A percentile compares a stretch with the other conserved stretches of the same genome.
phyloP scores from a whole-genome alignment of 1,284 basidiomycete genomes.

The Ceratobasidium sp. region DNA sequence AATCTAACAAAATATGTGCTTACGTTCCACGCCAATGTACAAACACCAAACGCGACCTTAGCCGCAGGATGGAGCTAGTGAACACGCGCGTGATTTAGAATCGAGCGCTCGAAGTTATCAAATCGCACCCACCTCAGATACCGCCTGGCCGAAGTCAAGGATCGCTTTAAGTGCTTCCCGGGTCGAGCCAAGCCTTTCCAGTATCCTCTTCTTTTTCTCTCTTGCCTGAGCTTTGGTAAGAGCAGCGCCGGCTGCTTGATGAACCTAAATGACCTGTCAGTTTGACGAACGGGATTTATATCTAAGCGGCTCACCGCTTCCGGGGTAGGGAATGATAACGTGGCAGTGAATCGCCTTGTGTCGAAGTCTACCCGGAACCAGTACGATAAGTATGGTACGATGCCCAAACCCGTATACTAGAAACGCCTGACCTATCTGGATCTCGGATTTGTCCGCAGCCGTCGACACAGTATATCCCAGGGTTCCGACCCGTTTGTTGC shows the following conservation, averaged over 20 bases:
- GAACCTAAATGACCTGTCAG: background rate
- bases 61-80: background rate
- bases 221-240: background rate
- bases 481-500: background rate
- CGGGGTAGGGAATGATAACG: background rate
- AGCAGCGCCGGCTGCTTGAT: background rate
- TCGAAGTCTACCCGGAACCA: no score
- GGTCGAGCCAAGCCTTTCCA: background rate
- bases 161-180: background rate
- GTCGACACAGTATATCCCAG: background rate
- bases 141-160: background rate
- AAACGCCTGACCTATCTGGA: background rate
- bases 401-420: no score
- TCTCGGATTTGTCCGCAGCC: background rate
- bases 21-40: background rate
- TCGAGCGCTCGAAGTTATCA: background rate
- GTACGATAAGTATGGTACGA: no score
- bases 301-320: background rate
- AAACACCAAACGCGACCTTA: background rate
- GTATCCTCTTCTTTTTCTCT: background rate
- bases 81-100: background rate
- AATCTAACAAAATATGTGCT: background rate
- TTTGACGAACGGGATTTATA: background rate
- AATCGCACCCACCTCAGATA: background rate
- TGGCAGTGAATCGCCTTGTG: background rate